These are phyloP conservation scores for Daucus carota DNA, from an alignment of 129 eudicot species.

Conservation along the genomic window DNA sequence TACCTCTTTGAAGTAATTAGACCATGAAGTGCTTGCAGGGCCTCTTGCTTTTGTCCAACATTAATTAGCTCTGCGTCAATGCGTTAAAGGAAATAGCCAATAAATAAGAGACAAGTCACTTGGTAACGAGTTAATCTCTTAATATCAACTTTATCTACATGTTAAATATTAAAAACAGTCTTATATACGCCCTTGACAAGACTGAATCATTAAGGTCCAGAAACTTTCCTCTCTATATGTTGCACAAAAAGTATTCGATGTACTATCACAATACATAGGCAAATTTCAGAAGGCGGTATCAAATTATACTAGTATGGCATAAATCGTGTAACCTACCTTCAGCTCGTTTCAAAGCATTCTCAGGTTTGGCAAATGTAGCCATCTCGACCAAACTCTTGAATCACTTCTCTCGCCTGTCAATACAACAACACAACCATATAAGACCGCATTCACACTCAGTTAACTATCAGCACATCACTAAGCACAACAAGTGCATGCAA, in stretches of 20 bases:
- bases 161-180: not conserved
- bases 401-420: conserved; percentile 5
- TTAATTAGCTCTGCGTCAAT: conserved; percentile 71
- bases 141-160: not conserved
- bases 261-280: not conserved
- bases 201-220: not conserved
- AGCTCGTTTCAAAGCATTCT: conserved; percentile 68
- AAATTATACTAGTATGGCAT: not conserved
- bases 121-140: not conserved
- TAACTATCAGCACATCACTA: not conserved
- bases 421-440: not conserved
- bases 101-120: not conserved
- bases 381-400: conserved; percentile 17
- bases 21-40: conserved; percentile 79
- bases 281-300: not conserved
- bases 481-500: not conserved
- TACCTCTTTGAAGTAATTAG: conserved; percentile 82
- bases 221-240: not conserved
- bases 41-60: conserved; percentile 88
- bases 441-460: not conserved
- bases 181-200: not conserved
- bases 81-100: not conserved
- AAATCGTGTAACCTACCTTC: conserved; percentile 39
- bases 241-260: not conserved
- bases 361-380: conserved; percentile 71